These are phyloP conservation scores for Phoma herbarum DNA, from an alignment of 2,329 filamentous ascomycete species.

Conservation along the genomic window DNA sequence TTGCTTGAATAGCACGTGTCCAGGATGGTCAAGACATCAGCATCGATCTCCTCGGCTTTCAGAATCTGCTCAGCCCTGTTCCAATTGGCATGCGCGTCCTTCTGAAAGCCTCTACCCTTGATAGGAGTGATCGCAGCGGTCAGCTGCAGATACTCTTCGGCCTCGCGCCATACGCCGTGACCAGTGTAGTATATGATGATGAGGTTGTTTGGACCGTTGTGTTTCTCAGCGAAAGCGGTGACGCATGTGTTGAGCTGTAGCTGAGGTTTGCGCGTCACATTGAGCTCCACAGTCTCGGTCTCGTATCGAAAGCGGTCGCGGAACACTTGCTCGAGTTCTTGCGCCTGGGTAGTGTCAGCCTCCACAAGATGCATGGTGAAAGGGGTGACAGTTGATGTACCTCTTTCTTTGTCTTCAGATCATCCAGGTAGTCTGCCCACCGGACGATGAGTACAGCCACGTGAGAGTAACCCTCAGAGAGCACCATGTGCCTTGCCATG, in stretches of 20 bases:
- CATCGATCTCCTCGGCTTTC: slow-evolving; percentile 38
- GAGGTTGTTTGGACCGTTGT: slow-evolving; percentile 45
- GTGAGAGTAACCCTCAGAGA: slow-evolving; percentile 45
- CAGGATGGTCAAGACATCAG: slow-evolving; percentile 50
- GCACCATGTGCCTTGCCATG: slow-evolving; percentile 41
- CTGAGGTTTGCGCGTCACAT: slow-evolving; percentile 44
- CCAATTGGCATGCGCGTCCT: slow-evolving; percentile 46
- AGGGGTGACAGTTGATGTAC: too few species aligned
- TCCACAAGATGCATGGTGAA: too few species aligned
- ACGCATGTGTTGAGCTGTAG: slow-evolving; percentile 46
- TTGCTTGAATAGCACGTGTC: slow-evolving; percentile 53
- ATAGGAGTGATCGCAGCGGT: slow-evolving; percentile 29
- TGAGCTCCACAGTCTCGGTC: slow-evolving; percentile 45
- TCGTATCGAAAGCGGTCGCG: slow-evolving; percentile 41
- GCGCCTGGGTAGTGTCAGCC: slow-evolving; percentile 27
- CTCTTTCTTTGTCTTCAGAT: slow-evolving; percentile 13
- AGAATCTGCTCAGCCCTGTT: slow-evolving; percentile 45
- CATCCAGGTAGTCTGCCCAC: slow-evolving; percentile 48
- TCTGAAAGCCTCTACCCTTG: slow-evolving; percentile 31
- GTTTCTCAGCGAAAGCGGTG: slow-evolving; percentile 37
- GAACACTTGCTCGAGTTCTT: slow-evolving; percentile 43
- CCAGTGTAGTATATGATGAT: slow-evolving; percentile 54
- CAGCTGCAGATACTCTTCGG: slow-evolving; percentile 38
- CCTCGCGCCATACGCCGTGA: slow-evolving; percentile 42
- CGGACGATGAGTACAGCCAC: slow-evolving; percentile 50